Evolutionary conservation across 441 rosid genomes (phyloP).

Genomic region (Dalechampia spathulata): DNA sequence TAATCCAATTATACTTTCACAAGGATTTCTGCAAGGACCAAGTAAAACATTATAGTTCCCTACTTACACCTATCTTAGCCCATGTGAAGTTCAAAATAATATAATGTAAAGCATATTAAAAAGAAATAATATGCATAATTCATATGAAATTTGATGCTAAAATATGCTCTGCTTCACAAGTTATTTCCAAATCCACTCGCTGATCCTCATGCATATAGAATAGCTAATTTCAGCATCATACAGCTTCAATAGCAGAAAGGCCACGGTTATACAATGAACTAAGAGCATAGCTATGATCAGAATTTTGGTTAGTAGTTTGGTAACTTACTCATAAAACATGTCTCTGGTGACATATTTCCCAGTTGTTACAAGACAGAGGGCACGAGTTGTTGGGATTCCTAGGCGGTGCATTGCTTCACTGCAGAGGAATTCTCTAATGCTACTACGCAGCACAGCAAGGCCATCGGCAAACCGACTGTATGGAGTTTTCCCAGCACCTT

Average conservation of each 20-base stretch:
- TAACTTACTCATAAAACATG: conserved; percentile 97
- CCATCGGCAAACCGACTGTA: conserved; percentile 99
- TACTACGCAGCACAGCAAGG: conserved; percentile 92
- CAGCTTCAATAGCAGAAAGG: neutral
- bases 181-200: neutral
- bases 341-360: conserved; percentile 91
- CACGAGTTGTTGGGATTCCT: conserved; percentile 94
- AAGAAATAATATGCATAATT: neutral
- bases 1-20: conserved; percentile 1
- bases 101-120: neutral
- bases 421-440: conserved; percentile 91
- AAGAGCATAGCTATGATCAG: neutral
- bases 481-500: conserved; percentile 96
- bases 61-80: neutral
- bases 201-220: neutral
- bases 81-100: neutral
- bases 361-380: conserved; percentile 85
- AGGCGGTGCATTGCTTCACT: conserved; percentile 87
- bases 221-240: neutral
- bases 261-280: neutral
- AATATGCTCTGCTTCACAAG: neutral
- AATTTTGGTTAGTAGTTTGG: too few relatives aligned
- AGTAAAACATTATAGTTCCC: neutral
- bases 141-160: neutral
- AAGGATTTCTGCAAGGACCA: neutral